A percentile compares a stretch with the other conserved stretches of the same genome.
phyloP scores from a whole-genome alignment of 2,329 filamentous ascomycete species.

The Ceratocystis harringtonii region DNA sequence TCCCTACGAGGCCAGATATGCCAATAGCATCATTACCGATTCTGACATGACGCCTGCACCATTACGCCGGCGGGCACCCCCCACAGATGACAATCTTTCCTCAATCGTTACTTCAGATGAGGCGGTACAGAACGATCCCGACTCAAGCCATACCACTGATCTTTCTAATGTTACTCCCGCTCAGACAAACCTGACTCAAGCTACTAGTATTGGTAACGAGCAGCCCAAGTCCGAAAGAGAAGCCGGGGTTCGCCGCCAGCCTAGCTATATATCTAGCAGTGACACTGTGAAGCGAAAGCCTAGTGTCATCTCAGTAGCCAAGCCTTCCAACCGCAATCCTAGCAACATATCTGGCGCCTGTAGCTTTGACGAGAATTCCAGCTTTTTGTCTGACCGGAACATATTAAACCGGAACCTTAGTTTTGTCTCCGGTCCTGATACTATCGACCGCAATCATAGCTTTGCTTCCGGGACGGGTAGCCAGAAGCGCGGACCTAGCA shows the following conservation, averaged over 20 bases:
- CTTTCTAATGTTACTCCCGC: slow-evolving; percentile 21
- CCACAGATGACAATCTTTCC: slow-evolving; percentile 42
- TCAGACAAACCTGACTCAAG: slow-evolving; percentile 39
- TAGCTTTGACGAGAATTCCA: background rate
- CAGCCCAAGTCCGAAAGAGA: slow-evolving; percentile 24
- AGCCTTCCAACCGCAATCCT: background rate
- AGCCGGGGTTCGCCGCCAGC: slow-evolving; percentile 7
- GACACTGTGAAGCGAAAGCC: slow-evolving; percentile 8
- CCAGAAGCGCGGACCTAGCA: slow-evolving; percentile 3
- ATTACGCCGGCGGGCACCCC: slow-evolving; percentile 30
- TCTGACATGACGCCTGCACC: slow-evolving; percentile 19
- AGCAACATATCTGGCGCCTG: slow-evolving; percentile 11
- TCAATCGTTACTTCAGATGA: slow-evolving; percentile 44
- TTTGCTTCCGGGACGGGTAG: slow-evolving; percentile 5
- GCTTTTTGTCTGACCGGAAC: background rate
- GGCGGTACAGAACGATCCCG: slow-evolving; percentile 32
- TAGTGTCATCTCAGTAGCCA: background rate
- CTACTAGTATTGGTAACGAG: slow-evolving; percentile 35
- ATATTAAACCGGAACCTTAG: slow-evolving; percentile 10
- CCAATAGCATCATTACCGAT: slow-evolving; percentile 13
- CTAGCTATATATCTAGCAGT: slow-evolving; percentile 9
- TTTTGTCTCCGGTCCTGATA: slow-evolving; percentile 7
- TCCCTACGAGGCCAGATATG: slow-evolving; percentile 3
- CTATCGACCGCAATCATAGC: slow-evolving; percentile 10
- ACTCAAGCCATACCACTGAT: slow-evolving; percentile 33